phyloP scores from a whole-genome alignment of 345 rosid species.

The Durio zibethinus region DNA sequence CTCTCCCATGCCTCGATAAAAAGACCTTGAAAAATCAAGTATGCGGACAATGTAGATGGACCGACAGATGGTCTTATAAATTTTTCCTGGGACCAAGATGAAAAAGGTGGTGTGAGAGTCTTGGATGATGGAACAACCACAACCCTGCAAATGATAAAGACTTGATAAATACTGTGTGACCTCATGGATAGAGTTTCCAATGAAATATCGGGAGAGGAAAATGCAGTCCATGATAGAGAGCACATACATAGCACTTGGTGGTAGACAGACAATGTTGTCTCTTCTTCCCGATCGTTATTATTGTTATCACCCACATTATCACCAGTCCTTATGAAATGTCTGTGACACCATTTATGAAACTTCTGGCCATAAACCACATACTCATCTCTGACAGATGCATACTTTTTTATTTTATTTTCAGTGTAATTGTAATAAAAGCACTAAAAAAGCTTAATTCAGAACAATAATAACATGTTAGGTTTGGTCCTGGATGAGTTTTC shows the following conservation, averaged over 20 bases:
- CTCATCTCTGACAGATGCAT: background rate
- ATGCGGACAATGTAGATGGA: background rate
- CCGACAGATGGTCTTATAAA: conserved; percentile 11
- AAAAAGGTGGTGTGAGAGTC: background rate
- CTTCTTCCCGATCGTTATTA: background rate
- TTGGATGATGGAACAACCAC: background rate
- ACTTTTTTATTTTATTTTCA: background rate
- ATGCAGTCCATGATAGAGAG: background rate
- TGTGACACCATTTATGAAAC: conserved; percentile 17
- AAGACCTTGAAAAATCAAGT: background rate
- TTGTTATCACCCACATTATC: background rate
- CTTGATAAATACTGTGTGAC: conserved; percentile 2
- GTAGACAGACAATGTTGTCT: conserved; percentile 22
- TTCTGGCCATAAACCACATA: background rate
- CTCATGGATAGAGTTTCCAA: conserved; percentile 2
- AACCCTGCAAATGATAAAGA: conserved; percentile 19
- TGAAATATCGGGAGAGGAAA: background rate
- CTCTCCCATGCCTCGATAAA: conserved; percentile 12
- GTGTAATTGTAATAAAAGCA: background rate
- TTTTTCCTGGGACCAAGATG: conserved; percentile 9
- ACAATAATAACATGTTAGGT: background rate
- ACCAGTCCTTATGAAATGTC: conserved; percentile 4
- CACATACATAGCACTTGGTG: conserved; percentile 16
- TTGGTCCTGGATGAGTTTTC: background rate
- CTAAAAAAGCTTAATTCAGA: background rate